These are phyloP conservation scores for Dioscorea alata DNA, from an alignment of 106 monocot species.

Conservation along the genomic window DNA sequence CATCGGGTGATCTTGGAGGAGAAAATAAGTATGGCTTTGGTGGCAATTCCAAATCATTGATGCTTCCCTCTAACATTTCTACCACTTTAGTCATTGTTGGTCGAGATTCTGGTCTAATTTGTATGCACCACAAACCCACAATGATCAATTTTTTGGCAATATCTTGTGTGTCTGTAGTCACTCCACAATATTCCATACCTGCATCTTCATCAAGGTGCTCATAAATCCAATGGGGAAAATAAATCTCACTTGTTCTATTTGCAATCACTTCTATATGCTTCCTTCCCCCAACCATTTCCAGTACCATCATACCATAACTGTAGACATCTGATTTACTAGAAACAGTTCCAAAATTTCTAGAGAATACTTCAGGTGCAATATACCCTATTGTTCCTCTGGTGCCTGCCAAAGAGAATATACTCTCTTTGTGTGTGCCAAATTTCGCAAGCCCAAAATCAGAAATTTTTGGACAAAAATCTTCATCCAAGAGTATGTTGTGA, in stretches of 20 bases:
- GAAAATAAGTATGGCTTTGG: constrained; percentile 10
- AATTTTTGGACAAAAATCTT: constrained; percentile 29
- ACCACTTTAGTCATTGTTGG: constrained; percentile 31
- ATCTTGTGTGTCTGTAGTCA: constrained; percentile 11
- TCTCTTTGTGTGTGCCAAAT: constrained; percentile 13
- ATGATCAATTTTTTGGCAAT: constrained; percentile 22
- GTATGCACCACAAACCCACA: constrained; percentile 32
- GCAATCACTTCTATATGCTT: constrained; percentile 4
- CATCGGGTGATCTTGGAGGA: not conserved
- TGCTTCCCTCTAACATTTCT: constrained; percentile 28
- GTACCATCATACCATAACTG: constrained; percentile 40
- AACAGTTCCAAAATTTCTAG: constrained; percentile 16
- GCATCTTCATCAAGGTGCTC: constrained; percentile 13
- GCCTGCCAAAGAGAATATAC: constrained; percentile 16
- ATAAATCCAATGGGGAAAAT: constrained; percentile 32
- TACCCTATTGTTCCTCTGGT: constrained; percentile 37
- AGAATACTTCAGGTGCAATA: constrained; percentile 34
- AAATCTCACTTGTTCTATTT: constrained; percentile 13
- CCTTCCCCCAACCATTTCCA: constrained; percentile 37
- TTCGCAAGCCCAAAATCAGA: constrained; percentile 42
- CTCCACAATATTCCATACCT: not conserved
- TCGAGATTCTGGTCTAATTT: constrained; percentile 23
- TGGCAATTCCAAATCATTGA: constrained; percentile 3
- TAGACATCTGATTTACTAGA: constrained; percentile 41
- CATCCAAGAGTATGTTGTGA: constrained; percentile 32